Evolutionary conservation across 441 rosid genomes (phyloP), one percentile per base, ranked within the genome.

Genomic region (Pelargonium exstipulatum): DNA sequence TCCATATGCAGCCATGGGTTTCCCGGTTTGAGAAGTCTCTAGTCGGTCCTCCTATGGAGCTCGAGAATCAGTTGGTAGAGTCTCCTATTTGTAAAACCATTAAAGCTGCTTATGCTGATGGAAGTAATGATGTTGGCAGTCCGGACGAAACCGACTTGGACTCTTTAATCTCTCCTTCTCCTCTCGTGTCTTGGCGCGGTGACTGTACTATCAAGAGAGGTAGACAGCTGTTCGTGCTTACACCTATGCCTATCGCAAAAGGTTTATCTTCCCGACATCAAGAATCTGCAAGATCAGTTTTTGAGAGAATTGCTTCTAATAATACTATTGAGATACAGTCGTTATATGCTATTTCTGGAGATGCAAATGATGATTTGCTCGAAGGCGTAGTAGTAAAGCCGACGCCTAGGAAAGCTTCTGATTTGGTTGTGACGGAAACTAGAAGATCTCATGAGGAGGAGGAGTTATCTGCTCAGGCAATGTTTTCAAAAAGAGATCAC

Each of bases 1-100:
- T 65, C 85, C 89, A 95, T 42, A 68, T 63, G 86, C 90, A 95
- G 99, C 91, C 97, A 48, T 90, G 99, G 97, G 82, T 79, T 64
- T 87, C 90, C 18, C 83, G 92, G 77, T 78, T 92, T 48, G 83
- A 82, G 69, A 76, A 79, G 70, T 85, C 65, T 0, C 61, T 88
- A 53, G 76, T 81, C 0, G 64, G 68, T 40, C 72, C 75, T 64
- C 43, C 81, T 0, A 20, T 58, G 22, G 80, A 80, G 64, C 2
- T 67, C 0, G 74, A 62, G 73, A 75, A 63, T 66, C 76, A 77
- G 73, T 20, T 64, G 49, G 85, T 64, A 29, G 48, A 58, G 51
- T 67, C 75, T 71, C 68, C 72, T 46, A 74, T 62, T 0, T 61
- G 68, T 55, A 77, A 76, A 71, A 67, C 67, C 65, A 72, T 71